Base-by-base conservation (phyloP, 140 eudicot species). In the Cichorium intybus region DNA sequence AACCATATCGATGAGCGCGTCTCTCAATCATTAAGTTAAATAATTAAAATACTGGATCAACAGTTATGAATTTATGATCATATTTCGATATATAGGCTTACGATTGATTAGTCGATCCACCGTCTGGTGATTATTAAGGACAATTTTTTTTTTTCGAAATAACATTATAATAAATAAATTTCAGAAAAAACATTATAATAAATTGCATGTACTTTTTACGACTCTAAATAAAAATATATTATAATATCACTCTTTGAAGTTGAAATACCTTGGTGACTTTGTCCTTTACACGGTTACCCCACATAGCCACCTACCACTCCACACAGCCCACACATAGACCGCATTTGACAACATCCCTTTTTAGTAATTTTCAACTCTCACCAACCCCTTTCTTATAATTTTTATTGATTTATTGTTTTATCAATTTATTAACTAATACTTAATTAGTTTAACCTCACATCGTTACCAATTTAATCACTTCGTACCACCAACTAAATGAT, bases 291-390 rank as follows among this genome's bases (percentile, higher is more conserved):
- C n/a, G 31, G 31, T 56, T 66, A 4, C 17, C 48, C 48, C 62
- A 74, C 57, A 58, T 66, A 64, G 35, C 49, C 74, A 74, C 79
- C 79, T 26, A 74, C 69, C 74, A 65, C 79, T 28, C 43, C 41
- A 64, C 41, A 64, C 56, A 45, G 29, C 65, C n/a, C 74, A 17
- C 39, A 73, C 53, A 52, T 71, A 56, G 53, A 41, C 66, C 33
- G 24, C 29, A 18, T 15, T 58, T 35, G 60, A 45, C 71, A 53
- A 53, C n/a, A 54, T 21, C 34, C 72, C 24, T 64, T 57, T 64
- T 54, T 56, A 22, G 48, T 29, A 62, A 55, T 22, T 24, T 65
- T 66, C 74, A 59, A 66, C 66, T 50, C 79, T 66, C 63, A 74
- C 79, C 79, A 57, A 66, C 74, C 0, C 50, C 49, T 24, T 35